Evolutionary conservation across 306 rosid genomes (phyloP).

Genomic region (Rubus parviflorus): DNA sequence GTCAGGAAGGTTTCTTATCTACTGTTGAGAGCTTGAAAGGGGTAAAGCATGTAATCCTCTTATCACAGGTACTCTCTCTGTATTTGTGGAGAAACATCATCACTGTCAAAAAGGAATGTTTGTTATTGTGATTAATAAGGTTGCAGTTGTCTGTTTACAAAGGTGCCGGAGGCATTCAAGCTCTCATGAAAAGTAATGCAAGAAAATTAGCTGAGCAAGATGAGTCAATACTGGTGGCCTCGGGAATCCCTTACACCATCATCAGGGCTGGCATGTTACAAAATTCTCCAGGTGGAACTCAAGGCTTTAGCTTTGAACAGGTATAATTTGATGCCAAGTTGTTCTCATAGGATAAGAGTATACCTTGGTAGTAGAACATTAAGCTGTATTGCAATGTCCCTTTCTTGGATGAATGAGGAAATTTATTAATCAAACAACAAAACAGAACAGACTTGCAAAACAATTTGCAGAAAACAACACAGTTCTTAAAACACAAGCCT

Average conservation of each 20-base stretch:
- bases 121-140: constrained; percentile 52
- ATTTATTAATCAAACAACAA: no score
- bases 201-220: constrained; percentile 79
- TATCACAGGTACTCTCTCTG: constrained; percentile 70
- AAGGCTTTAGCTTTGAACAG: constrained; percentile 84
- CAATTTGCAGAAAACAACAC: no score
- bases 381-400: no score
- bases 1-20: constrained; percentile 88
- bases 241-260: constrained; percentile 81
- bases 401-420: no score
- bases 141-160: constrained; percentile 89
- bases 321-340: constrained; percentile 27
- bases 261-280: constrained; percentile 65
- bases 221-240: constrained; percentile 50
- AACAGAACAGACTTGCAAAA: no score
- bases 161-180: constrained; percentile 70
- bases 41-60: constrained; percentile 69
- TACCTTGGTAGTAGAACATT: no score
- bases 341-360: no score
- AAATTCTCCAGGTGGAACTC: constrained; percentile 73
- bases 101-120: constrained; percentile 2
- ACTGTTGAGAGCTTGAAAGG: constrained; percentile 64
- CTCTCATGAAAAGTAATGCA: constrained; percentile 68
- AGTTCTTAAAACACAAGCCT: background rate
- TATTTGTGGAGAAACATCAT: background rate